Evolutionary conservation across 805 yeast species (phyloP).

Genomic region (Starmera dryadoides): DNA sequence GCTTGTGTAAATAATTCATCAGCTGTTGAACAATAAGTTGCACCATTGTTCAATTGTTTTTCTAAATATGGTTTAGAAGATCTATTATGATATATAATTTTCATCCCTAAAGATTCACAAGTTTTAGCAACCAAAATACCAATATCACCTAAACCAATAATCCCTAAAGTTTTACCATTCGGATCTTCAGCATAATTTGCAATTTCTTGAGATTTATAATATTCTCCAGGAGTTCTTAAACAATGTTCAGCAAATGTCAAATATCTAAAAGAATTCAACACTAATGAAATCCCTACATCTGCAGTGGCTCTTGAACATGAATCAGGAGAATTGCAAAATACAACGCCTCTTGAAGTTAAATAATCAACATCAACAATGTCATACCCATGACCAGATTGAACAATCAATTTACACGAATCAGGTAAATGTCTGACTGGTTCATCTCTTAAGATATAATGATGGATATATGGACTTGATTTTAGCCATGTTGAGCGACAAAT

Average conservation of each 20-base stretch:
- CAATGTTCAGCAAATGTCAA: conserved; percentile 31
- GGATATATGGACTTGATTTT: conserved; percentile 29
- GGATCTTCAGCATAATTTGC: conserved; percentile 32
- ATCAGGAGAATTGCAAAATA: conserved; percentile 33
- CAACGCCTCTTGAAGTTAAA: conserved; percentile 23
- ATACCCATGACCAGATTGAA: conserved; percentile 33
- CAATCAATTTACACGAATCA: conserved; percentile 26
- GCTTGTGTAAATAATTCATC: conserved; percentile 20
- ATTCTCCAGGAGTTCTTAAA: conserved; percentile 25
- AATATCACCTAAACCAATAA: conserved; percentile 41
- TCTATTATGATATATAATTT: conserved; percentile 34
- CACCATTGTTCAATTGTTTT: conserved; percentile 34
- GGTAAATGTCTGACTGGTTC: conserved; percentile 27
- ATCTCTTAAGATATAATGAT: conserved; percentile 26
- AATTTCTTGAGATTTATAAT: conserved; percentile 23
- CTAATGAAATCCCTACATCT: conserved; percentile 28
- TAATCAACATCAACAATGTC: conserved; percentile 32
- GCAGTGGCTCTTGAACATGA: conserved; percentile 33
- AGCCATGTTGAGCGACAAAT: conserved; percentile 32
- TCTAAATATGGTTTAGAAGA: conserved; percentile 23
- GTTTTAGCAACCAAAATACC: conserved; percentile 35
- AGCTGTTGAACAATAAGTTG: conserved; percentile 18
- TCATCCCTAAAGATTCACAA: conserved; percentile 36
- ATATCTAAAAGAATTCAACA: conserved; percentile 27
- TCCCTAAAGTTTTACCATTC: conserved; percentile 35